Evolutionary conservation across 2,329 filamentous ascomycete genomes (phyloP).

Genomic region (Fusarium heterosporum): DNA sequence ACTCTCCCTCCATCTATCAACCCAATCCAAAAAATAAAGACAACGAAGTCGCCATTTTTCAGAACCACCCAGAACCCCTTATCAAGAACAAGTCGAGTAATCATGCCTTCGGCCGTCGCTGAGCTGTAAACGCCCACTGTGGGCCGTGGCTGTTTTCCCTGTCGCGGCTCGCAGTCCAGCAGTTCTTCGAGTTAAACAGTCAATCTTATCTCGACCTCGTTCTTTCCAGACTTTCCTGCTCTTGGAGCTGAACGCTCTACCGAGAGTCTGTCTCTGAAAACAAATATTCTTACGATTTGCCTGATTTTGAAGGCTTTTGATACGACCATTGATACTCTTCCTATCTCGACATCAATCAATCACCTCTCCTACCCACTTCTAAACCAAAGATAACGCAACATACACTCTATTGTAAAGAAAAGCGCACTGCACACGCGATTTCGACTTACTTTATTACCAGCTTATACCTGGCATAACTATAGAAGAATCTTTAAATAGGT

Average conservation of each 20-base stretch:
- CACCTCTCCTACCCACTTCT: not conserved
- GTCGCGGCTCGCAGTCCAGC: constrained; percentile 81
- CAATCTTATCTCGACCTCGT: constrained; percentile 73
- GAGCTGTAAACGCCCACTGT: constrained; percentile 93
- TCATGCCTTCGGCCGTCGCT: constrained; percentile 82
- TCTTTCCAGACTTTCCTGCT: constrained; percentile 68
- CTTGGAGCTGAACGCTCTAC: constrained; percentile 51
- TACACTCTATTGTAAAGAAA: constrained; percentile 4
- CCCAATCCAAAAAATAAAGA: constrained; percentile 58
- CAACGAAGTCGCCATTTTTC: constrained; percentile 71
- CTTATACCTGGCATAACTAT: not conserved
- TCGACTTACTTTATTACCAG: not conserved
- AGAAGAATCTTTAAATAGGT: not conserved
- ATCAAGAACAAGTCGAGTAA: constrained; percentile 74
- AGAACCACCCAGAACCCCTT: constrained; percentile 50
- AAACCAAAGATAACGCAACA: constrained; percentile 7
- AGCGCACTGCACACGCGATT: not conserved
- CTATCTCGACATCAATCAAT: not conserved
- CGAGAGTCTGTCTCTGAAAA: constrained; percentile 56
- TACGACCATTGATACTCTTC: constrained; percentile 15
- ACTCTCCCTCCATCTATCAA: constrained; percentile 49
- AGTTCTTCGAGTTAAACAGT: constrained; percentile 79
- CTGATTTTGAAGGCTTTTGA: constrained; percentile 47
- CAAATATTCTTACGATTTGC: constrained; percentile 48
- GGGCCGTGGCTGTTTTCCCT: constrained; percentile 64